phyloP scores from a whole-genome alignment of 148 eudicot species.

The Polygonum maritimum region DNA sequence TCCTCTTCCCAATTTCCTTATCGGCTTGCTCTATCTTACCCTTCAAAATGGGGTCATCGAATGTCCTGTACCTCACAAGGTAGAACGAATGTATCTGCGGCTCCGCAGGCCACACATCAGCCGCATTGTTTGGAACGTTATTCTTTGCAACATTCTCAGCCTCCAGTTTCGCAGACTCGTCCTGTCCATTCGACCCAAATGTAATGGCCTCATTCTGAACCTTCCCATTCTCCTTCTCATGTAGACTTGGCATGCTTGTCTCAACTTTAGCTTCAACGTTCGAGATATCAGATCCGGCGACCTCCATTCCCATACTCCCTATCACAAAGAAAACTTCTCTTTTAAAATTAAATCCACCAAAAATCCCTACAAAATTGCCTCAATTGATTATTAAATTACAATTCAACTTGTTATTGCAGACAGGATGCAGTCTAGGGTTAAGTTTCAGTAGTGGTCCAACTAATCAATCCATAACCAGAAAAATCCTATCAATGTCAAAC shows the following conservation, averaged over 20 bases:
- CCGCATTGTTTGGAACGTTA: slow-evolving; percentile 60
- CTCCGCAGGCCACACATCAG: slow-evolving; percentile 80
- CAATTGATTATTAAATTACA: neutral
- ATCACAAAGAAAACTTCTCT: neutral
- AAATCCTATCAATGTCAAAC: neutral
- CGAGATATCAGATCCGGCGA: slow-evolving; percentile 57
- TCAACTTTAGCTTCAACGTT: slow-evolving; percentile 29
- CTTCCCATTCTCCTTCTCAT: slow-evolving; percentile 35
- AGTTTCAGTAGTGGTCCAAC: neutral
- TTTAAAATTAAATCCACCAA: neutral
- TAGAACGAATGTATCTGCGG: slow-evolving; percentile 50
- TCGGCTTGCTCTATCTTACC: slow-evolving; percentile 47
- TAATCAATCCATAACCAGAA: neutral
- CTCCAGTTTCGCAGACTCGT: slow-evolving; percentile 37
- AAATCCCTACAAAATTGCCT: neutral
- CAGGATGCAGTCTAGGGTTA: neutral
- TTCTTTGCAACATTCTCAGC: slow-evolving; percentile 23
- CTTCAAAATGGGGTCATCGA: slow-evolving; percentile 68
- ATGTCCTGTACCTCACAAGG: slow-evolving; percentile 46
- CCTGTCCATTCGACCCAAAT: slow-evolving; percentile 58
- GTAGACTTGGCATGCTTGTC: slow-evolving; percentile 14
- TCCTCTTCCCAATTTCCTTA: slow-evolving; percentile 45
- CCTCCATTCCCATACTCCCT: slow-evolving; percentile 32
- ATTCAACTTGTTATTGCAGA: neutral
- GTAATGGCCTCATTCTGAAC: slow-evolving; percentile 36